phyloP scores from a whole-genome alignment of 306 rosid genomes.

The Geum urbanum region DNA sequence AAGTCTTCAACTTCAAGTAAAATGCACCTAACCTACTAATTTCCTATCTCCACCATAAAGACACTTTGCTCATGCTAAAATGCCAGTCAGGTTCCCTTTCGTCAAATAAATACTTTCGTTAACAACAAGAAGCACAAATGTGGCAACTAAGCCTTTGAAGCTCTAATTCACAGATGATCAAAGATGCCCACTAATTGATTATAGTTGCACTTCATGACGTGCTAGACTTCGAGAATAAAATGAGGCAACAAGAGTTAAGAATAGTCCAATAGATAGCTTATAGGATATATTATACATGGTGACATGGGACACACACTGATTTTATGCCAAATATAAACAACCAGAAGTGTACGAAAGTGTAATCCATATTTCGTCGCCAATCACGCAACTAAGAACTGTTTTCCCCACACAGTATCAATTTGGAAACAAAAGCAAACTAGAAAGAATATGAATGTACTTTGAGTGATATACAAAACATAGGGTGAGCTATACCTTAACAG shows the following conservation, averaged over 20 bases:
- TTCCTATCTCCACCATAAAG: background rate
- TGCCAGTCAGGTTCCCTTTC: background rate
- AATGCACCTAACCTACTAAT: conserved; percentile 48
- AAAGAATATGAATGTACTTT: too few species aligned
- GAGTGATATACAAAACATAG: too few species aligned
- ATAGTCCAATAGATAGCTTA: background rate
- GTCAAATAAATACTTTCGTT: background rate
- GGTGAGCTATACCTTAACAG: conserved; percentile 64
- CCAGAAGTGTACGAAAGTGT: background rate
- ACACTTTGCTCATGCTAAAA: background rate
- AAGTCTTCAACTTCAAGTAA: conserved; percentile 10
- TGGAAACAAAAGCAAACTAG: background rate
- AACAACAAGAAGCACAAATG: background rate
- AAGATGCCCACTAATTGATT: background rate
- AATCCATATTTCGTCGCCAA: background rate
- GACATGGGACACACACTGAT: background rate
- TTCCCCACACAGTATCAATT: background rate
- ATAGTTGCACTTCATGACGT: background rate
- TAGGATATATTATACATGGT: too few species aligned
- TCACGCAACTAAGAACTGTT: background rate
- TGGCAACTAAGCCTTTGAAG: background rate
- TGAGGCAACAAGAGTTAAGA: too few species aligned
- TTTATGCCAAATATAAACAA: background rate
- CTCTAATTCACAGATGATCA: background rate
- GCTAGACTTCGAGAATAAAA: background rate